phyloP scores from a whole-genome alignment of 2,329 filamentous ascomycete species.

The Meredithiella fracta region DNA sequence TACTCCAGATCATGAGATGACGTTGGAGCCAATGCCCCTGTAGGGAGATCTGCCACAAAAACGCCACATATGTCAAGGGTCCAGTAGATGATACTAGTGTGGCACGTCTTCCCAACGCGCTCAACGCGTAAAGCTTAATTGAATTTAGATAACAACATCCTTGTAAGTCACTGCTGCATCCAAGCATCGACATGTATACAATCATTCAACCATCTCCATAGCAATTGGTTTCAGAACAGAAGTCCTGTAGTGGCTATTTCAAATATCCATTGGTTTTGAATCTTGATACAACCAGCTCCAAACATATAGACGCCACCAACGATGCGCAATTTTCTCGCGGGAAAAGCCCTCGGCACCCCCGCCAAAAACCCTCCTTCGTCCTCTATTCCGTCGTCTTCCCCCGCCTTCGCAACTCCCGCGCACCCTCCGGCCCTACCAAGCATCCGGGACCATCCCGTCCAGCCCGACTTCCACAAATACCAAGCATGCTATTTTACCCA shows the following conservation, averaged over 20 bases:
- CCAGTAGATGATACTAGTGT: not conserved
- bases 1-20: conserved; percentile 1
- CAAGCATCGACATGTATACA: not conserved
- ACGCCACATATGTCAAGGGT: not conserved
- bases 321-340: conserved; percentile 15
- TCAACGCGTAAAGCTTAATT: conserved; percentile 10
- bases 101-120: conserved; percentile 5
- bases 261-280: not conserved
- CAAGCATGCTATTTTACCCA: conserved; percentile 53
- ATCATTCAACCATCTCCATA: not conserved
- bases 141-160: not conserved
- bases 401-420: conserved; percentile 73
- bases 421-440: conserved; percentile 54
- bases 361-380: conserved; percentile 27
- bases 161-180: not conserved
- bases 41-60: not conserved
- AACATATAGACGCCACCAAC: not conserved
- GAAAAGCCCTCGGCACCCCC: conserved; percentile 14
- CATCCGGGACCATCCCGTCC: conserved; percentile 26
- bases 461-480: conserved; percentile 2
- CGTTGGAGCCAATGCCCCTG: not conserved
- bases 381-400: conserved; percentile 70
- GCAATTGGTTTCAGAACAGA: not conserved
- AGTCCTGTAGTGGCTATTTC: not conserved
- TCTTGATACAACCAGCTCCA: not conserved